Conservation (phyloP, 2,329 filamentous ascomycete species). For the Apiospora malaysiana region DNA sequence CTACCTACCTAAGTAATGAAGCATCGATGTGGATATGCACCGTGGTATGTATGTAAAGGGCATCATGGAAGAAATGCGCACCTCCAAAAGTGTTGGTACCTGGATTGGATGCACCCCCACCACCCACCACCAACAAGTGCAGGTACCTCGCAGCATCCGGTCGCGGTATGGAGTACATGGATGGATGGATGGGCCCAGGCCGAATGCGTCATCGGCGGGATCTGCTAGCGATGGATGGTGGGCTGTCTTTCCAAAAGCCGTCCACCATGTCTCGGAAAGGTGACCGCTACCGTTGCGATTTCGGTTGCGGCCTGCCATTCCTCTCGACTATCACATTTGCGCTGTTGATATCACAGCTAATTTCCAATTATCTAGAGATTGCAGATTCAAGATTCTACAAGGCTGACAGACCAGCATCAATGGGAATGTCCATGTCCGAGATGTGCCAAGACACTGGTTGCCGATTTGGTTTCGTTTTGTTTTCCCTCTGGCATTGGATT, state of each 20-base stretch:
- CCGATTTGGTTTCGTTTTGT: neutral
- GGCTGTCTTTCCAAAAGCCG: neutral
- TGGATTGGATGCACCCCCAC: neutral
- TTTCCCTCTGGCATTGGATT: neutral
- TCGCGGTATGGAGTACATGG: neutral
- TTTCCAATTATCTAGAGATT: too few species aligned
- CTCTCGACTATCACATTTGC: neutral
- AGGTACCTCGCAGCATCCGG: neutral
- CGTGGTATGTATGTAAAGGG: too few species aligned
- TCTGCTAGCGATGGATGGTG: neutral
- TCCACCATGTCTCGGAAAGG: neutral
- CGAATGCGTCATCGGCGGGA: constrained; percentile 2
- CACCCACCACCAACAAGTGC: neutral
- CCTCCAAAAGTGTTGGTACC: neutral
- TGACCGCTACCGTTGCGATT: neutral
- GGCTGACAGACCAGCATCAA: neutral
- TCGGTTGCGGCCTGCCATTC: neutral
- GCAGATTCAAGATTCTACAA: too few species aligned
- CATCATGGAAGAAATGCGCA: too few species aligned
- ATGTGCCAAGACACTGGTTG: neutral
- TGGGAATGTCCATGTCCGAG: neutral
- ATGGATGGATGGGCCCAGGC: neutral
- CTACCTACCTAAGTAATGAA: too few species aligned
- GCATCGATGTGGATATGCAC: too few species aligned
- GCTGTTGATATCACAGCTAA: too few species aligned